Evolutionary conservation across 768 basidiomycete genomes (phyloP).

Genomic region (Lanmaoa rubissima): DNA sequence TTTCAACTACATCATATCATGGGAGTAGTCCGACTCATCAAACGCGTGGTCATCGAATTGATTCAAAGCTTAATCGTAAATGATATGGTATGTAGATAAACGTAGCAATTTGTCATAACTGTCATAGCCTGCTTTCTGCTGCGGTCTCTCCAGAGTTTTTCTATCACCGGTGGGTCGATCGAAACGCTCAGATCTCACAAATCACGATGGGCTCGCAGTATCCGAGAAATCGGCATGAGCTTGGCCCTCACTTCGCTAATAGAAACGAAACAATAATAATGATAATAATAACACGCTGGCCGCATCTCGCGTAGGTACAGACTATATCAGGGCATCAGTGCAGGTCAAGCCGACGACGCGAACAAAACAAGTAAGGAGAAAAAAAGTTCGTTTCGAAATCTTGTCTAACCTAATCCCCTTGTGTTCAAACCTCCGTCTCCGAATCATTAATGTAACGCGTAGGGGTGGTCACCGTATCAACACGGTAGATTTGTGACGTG

Average conservation of each 20-base stretch:
- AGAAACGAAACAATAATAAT: neutral
- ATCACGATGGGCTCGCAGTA: neutral
- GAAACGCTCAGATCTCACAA: neutral
- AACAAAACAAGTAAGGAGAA: neutral
- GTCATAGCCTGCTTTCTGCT: neutral
- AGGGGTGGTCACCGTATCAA: slow-evolving; percentile 20
- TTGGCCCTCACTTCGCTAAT: slow-evolving; percentile 22
- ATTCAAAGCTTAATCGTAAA: too few species aligned
- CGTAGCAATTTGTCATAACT: slow-evolving; percentile 2
- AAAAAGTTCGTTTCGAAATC: slow-evolving; percentile 3
- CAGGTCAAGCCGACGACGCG: neutral
- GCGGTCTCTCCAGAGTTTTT: neutral
- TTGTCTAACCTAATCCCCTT: slow-evolving; percentile 7
- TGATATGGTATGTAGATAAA: neutral
- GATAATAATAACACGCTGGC: neutral
- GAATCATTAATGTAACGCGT: neutral
- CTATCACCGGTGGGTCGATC: neutral
- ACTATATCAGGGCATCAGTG: slow-evolving; percentile 9
- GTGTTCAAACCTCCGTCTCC: slow-evolving; percentile 10
- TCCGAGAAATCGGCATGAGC: slow-evolving; percentile 13
- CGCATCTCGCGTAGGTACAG: slow-evolving; percentile 1
- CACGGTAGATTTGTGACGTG: slow-evolving; percentile 20
- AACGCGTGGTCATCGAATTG: neutral
- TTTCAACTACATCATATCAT: neutral
- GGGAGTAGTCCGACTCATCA: neutral